Evolutionary conservation across 306 rosid genomes (phyloP), one percentile per base, ranked within the genome.

Genomic region (Carpinus viminea): DNA sequence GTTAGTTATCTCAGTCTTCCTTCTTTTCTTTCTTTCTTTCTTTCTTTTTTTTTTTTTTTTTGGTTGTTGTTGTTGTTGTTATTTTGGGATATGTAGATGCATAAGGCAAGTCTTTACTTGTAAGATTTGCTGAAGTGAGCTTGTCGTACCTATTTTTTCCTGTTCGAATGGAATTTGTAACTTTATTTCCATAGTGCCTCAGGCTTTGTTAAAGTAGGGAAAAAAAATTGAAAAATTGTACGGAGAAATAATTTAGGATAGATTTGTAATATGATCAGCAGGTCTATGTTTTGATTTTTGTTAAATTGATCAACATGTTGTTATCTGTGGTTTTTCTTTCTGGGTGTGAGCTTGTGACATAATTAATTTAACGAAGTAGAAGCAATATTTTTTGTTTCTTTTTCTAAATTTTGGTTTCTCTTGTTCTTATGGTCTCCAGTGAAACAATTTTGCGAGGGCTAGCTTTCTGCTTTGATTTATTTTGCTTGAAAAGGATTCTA

Each of bases 1-100:
- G 87, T 85, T 82, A 21, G 84, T 16, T 76, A 34, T 82, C 66
- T 76, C 69, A 24, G 21, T 75, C 61, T 64, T 66, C 50, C 28
- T 12, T 12, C 20, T 12, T 12, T 11, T 47, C 28, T 28, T 52
- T 74, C 2, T 12, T 3, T 12, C 61, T 26, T 56, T 56, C 20
- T 56, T 3, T 21, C n/a, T n/a, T n/a, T n/a, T n/a, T n/a, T n/a
- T n/a, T n/a, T n/a, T n/a, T n/a, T n/a, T n/a, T n/a, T n/a, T n/a
- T n/a, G n/a, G n/a, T n/a, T n/a, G n/a, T n/a, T n/a, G n/a, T n/a
- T n/a, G n/a, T n/a, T n/a, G n/a, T n/a, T n/a, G n/a, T 24, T 24
- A 24, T 20, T 59, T 24, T 11, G 36, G 51, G 5, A 18, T 68
- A 41, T 68, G 17, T 41, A 38, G 72, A 18, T 18, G 16, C 72